Base-by-base conservation (phyloP, 2,329 filamentous ascomycete genomes). In the Didymella pomorum region DNA sequence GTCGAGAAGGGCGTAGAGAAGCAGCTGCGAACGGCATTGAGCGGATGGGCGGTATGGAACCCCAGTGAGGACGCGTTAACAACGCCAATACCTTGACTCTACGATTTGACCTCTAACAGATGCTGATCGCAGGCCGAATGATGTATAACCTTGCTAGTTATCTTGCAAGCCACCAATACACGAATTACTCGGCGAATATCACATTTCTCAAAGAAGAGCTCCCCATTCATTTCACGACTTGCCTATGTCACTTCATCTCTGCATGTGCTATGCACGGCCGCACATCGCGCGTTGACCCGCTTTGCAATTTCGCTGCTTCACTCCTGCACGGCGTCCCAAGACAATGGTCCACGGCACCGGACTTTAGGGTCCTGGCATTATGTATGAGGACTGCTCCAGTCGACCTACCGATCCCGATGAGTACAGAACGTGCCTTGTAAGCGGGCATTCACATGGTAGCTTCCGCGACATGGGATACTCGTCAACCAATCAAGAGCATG, bases 21-120 rank as follows among this genome's bases (percentile, higher is more conserved):
- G 47, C 67, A 73, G 65, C 72, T 83, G 52, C 76, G 79, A 62
- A 61, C 61, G 23, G 70, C 71, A 2, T 63, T 84, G 52, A 73
- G 69, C 52, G 64, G 71, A 20, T 84, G 81, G 82, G 66, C 79
- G 9, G 63, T 66, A 7, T 78, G 46, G 6, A n/a, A 4, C 14
- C n/a, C 25, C 5, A 8, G 8, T 2, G 8, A 43, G 11, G 47
- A 18, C 14, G 2, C 26, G 35, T 16, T 37, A 11, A 39, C n/a
- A 1, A 35, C n/a, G 2, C 14, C 5, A 3, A 26, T 16, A 43
- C 35, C n/a, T 6, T 18, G 33, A 8, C 7, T 21, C 14, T 20
- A 9, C 20, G 23, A 52, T 10, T 7, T 1, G 21, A 3, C 2
- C 21, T 48, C 16, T 29, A 8, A 10, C n/a, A n/a, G n/a, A n/a